A percentile compares a stretch with the other conserved stretches of the same genome.
phyloP scores from a whole-genome alignment of 2,329 filamentous ascomycete species.

The Lasiodiplodia citricola region DNA sequence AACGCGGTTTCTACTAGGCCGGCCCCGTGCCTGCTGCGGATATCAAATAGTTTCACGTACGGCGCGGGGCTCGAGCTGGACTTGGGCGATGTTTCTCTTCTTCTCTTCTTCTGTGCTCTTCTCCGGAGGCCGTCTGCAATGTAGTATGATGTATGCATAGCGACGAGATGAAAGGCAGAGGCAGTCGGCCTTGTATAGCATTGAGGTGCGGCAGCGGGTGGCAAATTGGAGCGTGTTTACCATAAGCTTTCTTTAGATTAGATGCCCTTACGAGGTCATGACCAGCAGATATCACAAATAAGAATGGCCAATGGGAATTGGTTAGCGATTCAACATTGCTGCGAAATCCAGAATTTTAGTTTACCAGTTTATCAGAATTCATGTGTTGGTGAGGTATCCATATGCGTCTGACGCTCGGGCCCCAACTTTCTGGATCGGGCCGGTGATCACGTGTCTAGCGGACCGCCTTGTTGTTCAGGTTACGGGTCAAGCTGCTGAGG shows the following conservation, averaged over 20 bases:
- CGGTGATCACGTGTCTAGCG: conserved; percentile 5
- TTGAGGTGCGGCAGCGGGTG: conserved; percentile 5
- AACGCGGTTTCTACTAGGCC: neutral
- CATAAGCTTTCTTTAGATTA: conserved; percentile 17
- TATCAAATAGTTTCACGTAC: conserved; percentile 19
- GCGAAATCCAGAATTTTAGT: neutral
- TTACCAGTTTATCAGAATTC: neutral
- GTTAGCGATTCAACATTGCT: conserved; percentile 9
- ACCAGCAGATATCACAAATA: neutral
- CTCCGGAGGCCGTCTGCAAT: conserved; percentile 8
- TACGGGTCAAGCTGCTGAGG: neutral
- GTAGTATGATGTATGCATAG: conserved; percentile 22
- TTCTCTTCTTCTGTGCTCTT: conserved; percentile 32
- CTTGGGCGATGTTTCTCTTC: conserved; percentile 34
- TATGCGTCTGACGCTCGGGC: neutral
- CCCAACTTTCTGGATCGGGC: neutral
- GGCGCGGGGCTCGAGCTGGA: conserved; percentile 33
- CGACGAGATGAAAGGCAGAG: neutral
- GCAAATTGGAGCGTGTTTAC: conserved; percentile 15
- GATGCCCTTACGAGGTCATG: conserved; percentile 21
- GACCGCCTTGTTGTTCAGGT: conserved; percentile 11
- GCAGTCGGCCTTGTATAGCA: conserved; percentile 17
- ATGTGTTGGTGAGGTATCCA: neutral
- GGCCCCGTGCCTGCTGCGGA: conserved; percentile 26
- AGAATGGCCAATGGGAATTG: neutral